Evolutionary conservation across 257 asterid species (phyloP), one percentile per base, ranked within the genome.

Genomic region (Salvia hispanica): DNA sequence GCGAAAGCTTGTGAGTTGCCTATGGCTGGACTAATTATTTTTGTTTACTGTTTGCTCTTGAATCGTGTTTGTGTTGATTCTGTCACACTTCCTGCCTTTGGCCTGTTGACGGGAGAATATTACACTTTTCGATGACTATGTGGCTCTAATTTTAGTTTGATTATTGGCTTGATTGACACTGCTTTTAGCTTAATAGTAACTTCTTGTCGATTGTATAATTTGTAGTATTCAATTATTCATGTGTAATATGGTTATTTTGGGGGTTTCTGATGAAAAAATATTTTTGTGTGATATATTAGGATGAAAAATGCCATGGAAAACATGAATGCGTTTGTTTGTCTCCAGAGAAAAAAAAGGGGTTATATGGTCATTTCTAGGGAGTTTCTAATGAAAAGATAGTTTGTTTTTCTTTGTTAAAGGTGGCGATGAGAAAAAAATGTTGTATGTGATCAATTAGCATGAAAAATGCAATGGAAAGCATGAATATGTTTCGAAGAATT

Each of bases 121-220:
- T 55, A 37, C 34, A 14, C 6, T 21, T 36, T 28, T 43, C 14
- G 33, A 39, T 11, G 14, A 65, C 48, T 58, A n/a, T 40, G 44
- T 28, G 64, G 14, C 34, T 66, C 31, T 58, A 12, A 34, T 51
- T 13, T 45, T 45, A 8, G 45, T 4, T 40, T 72, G 52, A 40
- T 55, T 3, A 46, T 50, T 40, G 65, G 47, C 10, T 25, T 6
- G 47, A 13, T 67, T 74, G 51, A 42, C 60, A 10, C 18, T 37
- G 58, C 28, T 47, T 12, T 11, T 55, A 51, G 36, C 33, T 52
- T 44, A 39, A 18, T 52, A 46, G 3, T 18, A 18, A 43, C 11
- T 43, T 33, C n/a, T 34, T 6, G 45, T 62, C 39, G 60, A 25
- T 36, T 28, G 45, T 43, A 18, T 18, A 18, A 18, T 18, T 18